A percentile compares a stretch with the other conserved stretches of the same genome.
Evolutionary conservation across 2,329 filamentous ascomycete species (phyloP).

Genomic region (Talaromyces rugulosus): DNA sequence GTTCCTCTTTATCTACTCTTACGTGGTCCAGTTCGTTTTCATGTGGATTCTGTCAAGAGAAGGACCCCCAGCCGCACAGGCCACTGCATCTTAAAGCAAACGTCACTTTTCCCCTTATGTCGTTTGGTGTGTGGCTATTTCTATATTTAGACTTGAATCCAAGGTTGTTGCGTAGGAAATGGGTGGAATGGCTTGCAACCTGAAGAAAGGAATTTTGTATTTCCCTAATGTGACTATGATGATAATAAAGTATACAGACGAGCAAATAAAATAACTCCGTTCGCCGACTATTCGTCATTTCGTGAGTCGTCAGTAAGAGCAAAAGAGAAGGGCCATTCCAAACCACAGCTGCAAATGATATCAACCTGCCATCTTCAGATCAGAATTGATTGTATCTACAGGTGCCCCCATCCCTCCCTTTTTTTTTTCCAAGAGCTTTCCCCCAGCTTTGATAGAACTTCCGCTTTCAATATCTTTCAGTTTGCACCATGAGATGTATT

Average conservation of each 20-base stretch:
- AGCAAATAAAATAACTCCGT: constrained; percentile 20
- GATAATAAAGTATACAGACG: constrained; percentile 6
- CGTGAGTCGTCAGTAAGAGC: not conserved
- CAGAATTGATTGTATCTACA: not conserved
- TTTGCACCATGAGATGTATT: constrained; percentile 9
- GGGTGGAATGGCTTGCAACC: not conserved
- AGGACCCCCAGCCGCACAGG: constrained; percentile 34
- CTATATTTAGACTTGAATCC: not conserved
- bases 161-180: not conserved
- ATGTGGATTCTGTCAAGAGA: constrained; percentile 75
- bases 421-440: not conserved
- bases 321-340: too few species aligned
- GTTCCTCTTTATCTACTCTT: constrained; percentile 91
- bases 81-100: constrained; percentile 4
- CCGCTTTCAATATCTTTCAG: not conserved
- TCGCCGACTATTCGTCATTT: not conserved
- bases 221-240: not conserved
- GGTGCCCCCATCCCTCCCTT: too few species aligned
- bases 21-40: constrained; percentile 87
- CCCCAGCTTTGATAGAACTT: not conserved
- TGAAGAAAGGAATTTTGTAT: not conserved
- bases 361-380: too few species aligned
- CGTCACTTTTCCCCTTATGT: not conserved
- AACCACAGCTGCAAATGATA: too few species aligned
- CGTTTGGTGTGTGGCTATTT: constrained; percentile 5